These are phyloP conservation scores for Trichoderma pleuroti DNA, from an alignment of 2,329 filamentous ascomycete species.

Conservation along the genomic window DNA sequence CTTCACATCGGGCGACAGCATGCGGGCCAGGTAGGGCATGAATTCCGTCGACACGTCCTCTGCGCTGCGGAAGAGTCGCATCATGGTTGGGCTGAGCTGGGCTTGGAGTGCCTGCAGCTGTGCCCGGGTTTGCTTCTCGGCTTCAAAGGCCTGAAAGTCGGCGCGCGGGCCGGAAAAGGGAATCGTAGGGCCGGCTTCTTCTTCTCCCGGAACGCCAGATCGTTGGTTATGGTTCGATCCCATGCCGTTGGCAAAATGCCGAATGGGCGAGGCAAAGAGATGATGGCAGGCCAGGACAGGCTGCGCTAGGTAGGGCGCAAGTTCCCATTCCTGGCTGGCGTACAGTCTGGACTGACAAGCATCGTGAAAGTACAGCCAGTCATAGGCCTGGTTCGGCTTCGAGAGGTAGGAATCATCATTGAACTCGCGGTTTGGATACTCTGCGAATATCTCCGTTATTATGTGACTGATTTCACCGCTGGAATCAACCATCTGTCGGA, in stretches of 20 bases:
- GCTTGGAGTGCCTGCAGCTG: slow-evolving; percentile 71
- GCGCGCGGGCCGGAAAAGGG: slow-evolving; percentile 82
- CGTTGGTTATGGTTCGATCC: slow-evolving; percentile 17
- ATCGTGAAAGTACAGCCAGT: slow-evolving; percentile 96
- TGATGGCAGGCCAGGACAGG: slow-evolving; percentile 86
- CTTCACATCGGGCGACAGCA: slow-evolving; percentile 86
- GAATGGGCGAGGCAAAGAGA: slow-evolving; percentile 74
- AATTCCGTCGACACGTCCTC: slow-evolving; percentile 78
- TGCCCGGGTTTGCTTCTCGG: slow-evolving; percentile 72
- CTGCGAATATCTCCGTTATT: slow-evolving; percentile 76
- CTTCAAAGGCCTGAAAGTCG: slow-evolving; percentile 76
- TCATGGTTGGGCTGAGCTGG: slow-evolving; percentile 66
- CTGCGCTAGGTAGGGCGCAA: slow-evolving; percentile 81
- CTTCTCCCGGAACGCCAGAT: slow-evolving; percentile 34
- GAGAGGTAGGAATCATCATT: slow-evolving; percentile 90
- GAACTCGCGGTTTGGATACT: slow-evolving; percentile 82
- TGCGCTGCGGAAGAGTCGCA: slow-evolving; percentile 73
- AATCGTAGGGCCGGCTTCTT: slow-evolving; percentile 50
- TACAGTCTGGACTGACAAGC: slow-evolving; percentile 73
- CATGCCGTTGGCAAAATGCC: slow-evolving; percentile 40
- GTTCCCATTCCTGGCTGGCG: slow-evolving; percentile 87
- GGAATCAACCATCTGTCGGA: slow-evolving; percentile 74
- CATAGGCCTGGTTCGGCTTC: slow-evolving; percentile 83
- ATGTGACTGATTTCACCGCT: slow-evolving; percentile 76
- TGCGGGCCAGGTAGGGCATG: slow-evolving; percentile 76